Evolutionary conservation across 2,329 filamentous ascomycete species (phyloP), one percentile per base, ranked within the genome.

Genomic region (Apiospora pterosperma): DNA sequence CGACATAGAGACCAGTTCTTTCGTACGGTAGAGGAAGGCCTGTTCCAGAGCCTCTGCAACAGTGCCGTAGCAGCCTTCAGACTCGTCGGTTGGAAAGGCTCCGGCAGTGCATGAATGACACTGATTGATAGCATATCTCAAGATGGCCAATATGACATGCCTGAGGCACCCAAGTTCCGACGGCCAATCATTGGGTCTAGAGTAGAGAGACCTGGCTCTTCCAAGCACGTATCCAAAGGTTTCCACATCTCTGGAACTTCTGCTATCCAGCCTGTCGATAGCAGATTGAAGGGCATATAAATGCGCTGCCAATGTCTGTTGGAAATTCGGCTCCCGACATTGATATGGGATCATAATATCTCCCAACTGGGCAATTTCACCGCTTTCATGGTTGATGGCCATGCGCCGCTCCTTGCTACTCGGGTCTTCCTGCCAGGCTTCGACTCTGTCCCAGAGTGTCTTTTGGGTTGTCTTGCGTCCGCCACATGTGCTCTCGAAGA

Each of bases 41-140:
- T 55, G 48, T 4, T 55, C 48, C 25, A 55, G 48, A 11, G 48
- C 48, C 16, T 55, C 48, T 4, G 48, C 28, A 19, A 55, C 48
- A 7, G 16, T 55, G 28, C 48, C 48, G 28, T 34, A 34, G 25
- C 48, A 55, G 16, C 16, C 4, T 2, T 34, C 4, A 3, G 25
- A 16, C 14, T 55, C 4, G 19, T 5, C 7, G 25, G 5, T 2
- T n/a, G 28, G 11, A 8, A 7, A 6, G n/a, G 6, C 10, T n/a
- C 5, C 4, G 3, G 2, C 16, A 19, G 5, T 5, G 2, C 1
- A 1, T 28, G 19, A 19, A 7, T 34, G 3, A 12, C 16, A n/a
- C 5, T 34, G 10, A 2, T n/a, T 16, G 14, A 34, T 55, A 19
- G 48, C 48, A 34, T 34, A 31, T n/a, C 11, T n/a, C 48, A 55